These are phyloP conservation scores for Daldinia childiae DNA, from an alignment of 495 filamentous ascomycete genomes.

Conservation along the genomic window DNA sequence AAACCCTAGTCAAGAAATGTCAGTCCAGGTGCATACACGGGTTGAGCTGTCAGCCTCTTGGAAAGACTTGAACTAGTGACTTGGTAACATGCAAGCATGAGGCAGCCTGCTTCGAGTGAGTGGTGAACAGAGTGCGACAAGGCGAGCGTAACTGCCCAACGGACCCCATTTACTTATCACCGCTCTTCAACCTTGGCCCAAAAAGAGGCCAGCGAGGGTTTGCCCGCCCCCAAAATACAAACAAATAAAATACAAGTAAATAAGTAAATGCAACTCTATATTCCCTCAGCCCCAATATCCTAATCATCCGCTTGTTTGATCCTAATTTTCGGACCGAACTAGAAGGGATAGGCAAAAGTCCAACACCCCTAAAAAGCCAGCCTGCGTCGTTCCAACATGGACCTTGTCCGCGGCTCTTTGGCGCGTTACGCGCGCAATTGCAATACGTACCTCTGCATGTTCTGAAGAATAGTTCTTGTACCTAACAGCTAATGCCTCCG, in stretches of 20 bases:
- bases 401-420: not conserved
- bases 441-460: slow-evolving; percentile 53
- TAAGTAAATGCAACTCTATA: slow-evolving; percentile 1
- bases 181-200: slow-evolving; percentile 6
- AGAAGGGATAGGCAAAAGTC: slow-evolving; percentile 6
- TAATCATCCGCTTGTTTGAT: slow-evolving; percentile 6
- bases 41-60: slow-evolving; percentile 25
- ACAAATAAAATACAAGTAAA: slow-evolving; percentile 8
- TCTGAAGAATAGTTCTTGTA: slow-evolving; percentile 57
- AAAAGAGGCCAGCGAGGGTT: not conserved
- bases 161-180: slow-evolving; percentile 27
- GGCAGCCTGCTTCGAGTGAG: slow-evolving; percentile 10
- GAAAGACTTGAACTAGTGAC: not conserved
- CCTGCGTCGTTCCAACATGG: slow-evolving; percentile 1
- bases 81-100: slow-evolving; percentile 5
- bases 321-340: slow-evolving; percentile 14
- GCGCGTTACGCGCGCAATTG: slow-evolving; percentile 11
- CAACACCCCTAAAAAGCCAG: not conserved
- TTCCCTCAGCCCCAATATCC: slow-evolving; percentile 9
- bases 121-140: slow-evolving; percentile 21
- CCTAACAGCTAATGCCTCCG: slow-evolving; percentile 59
- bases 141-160: slow-evolving; percentile 23
- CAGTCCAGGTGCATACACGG: slow-evolving; percentile 17
- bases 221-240: slow-evolving; percentile 28
- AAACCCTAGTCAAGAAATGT: slow-evolving; percentile 54